Conservation (phyloP, 1,139 yeast species). For the Candida sp. region DNA sequence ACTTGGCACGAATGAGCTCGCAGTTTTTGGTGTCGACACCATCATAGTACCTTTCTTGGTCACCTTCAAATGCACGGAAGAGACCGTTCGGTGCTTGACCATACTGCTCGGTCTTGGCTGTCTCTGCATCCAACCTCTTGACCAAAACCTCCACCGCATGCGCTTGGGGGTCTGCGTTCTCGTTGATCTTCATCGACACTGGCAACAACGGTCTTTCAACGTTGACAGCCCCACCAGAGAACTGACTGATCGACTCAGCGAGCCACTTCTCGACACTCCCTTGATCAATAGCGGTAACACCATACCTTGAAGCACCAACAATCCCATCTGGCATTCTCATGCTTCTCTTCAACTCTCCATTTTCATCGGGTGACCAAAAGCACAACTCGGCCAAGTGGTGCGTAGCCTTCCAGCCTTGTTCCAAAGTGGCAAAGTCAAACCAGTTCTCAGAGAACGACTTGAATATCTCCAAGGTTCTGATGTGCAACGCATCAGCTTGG, state of each 20-base stretch:
- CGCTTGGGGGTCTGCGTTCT: conserved; percentile 21
- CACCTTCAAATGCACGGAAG: conserved; percentile 33
- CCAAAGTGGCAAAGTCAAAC: conserved; percentile 28
- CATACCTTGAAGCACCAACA: conserved; percentile 32
- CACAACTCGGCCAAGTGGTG: conserved; percentile 28
- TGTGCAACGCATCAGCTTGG: conserved; percentile 38
- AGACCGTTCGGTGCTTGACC: conserved; percentile 30
- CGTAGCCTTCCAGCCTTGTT: conserved; percentile 30
- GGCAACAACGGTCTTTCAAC: conserved; percentile 33
- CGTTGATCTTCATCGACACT: conserved; percentile 23
- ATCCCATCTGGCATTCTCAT: conserved; percentile 29
- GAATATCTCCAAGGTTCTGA: conserved; percentile 33
- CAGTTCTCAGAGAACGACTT: conserved; percentile 20
- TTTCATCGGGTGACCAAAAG: conserved; percentile 27
- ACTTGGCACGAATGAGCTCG: conserved; percentile 30
- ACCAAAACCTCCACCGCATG: conserved; percentile 30
- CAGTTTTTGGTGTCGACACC: conserved; percentile 4
- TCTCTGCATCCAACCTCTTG: conserved; percentile 13
- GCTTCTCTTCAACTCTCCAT: conserved; percentile 21
- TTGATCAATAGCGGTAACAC: conserved; percentile 34
- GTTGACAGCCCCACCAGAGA: conserved; percentile 21
- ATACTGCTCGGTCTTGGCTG: conserved; percentile 27
- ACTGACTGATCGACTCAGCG: conserved; percentile 26
- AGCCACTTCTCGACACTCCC: conserved; percentile 34
- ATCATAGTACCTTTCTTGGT: conserved; percentile 20